Evolutionary conservation across 495 filamentous ascomycete species (phyloP).

Genomic region (Tuber indicum): DNA sequence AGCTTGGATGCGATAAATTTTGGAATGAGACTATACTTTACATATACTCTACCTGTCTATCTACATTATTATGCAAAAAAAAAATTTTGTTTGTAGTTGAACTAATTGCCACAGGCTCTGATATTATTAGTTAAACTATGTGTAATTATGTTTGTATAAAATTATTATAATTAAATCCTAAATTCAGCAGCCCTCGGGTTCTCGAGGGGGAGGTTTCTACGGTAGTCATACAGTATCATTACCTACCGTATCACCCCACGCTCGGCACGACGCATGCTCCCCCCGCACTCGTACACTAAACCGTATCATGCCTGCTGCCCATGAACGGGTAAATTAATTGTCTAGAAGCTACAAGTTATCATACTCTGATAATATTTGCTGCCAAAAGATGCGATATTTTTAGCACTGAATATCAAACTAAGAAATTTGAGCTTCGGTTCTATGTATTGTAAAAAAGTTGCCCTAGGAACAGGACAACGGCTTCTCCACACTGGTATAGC

Average conservation of each 20-base stretch:
- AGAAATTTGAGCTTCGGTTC: slow-evolving; percentile 1
- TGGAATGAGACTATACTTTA: neutral
- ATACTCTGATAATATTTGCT: neutral
- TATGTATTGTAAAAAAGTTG: slow-evolving; percentile 3
- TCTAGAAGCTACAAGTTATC: neutral
- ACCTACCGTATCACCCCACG: too few species aligned
- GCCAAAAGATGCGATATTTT: neutral
- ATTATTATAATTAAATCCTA: too few species aligned
- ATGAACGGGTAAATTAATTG: neutral
- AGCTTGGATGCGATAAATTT: neutral
- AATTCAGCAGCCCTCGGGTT: too few species aligned
- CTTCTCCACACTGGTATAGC: neutral
- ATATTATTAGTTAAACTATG: too few species aligned
- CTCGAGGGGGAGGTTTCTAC: too few species aligned
- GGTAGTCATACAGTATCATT: too few species aligned
- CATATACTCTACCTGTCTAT: too few species aligned
- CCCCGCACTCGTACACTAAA: neutral
- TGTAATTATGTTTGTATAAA: too few species aligned
- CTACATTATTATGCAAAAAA: too few species aligned
- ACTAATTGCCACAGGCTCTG: too few species aligned
- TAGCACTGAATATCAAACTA: neutral
- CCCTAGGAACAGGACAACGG: neutral
- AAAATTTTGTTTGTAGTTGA: too few species aligned
- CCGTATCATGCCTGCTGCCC: neutral
- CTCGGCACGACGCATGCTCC: too few species aligned